Evolutionary conservation across 768 basidiomycete genomes (phyloP), one percentile per base, ranked within the genome.

Genomic region (Mycena haematopus): DNA sequence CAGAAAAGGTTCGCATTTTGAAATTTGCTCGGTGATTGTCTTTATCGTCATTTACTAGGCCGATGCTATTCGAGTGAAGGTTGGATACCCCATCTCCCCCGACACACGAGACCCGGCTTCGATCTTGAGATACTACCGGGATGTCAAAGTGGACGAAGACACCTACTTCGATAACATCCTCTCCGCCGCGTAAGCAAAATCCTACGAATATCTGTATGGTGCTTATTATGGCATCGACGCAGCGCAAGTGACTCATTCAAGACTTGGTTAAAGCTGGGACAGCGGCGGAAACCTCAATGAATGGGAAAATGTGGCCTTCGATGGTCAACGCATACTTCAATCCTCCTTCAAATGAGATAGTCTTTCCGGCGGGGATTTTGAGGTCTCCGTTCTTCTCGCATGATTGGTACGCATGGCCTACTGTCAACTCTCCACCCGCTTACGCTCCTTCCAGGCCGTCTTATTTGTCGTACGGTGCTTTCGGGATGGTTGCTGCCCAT

Each of bases 301-400:
- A n/a, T 99, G 95, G 94, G 88, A 92, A n/a, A 72, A 96, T 97
- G 92, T 86, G 83, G 63, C 91, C 94, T 0, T 88, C 90, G 1
- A 90, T 83, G 60, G 92, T 96, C 63, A 92, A 95, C 71, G 95
- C 95, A 1, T 95, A 95, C 76, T 94, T 88, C 77, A 89, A 88
- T 64, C 90, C 94, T 33, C 90, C 92, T 11, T 87, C 90, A 1
- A 95, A 95, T 66, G 95, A 96, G 89, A 95, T 96, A 54, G 93
- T 95, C 22, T 98, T 99, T 79, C 96, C 97, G 10, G 96, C 97
- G 22, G 97, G 97, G 25, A 95, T 99, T 69, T 77, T 99, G 19
- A 93, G 90, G 65, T 89, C 93, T 2, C 96, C 96, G 0, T 98
- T 95, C 84, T 98, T 95, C 80, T 85, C 84, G 5, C 79, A 84